Evolutionary conservation across 23 red algal species (phyloP).

Genomic region (Gracilaria vermiculophylla): DNA sequence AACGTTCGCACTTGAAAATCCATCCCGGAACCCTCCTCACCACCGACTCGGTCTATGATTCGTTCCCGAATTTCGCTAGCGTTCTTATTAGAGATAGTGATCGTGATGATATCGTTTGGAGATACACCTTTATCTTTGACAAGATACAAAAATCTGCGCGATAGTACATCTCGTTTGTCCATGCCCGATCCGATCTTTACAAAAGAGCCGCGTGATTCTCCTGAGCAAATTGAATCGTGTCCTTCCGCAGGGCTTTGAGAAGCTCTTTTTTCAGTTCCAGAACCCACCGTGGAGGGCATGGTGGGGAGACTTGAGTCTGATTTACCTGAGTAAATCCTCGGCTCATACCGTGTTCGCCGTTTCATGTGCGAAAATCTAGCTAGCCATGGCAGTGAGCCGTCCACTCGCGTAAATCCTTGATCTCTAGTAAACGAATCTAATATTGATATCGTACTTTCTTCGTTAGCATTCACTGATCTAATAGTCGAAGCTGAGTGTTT

Average conservation of each 20-base stretch:
- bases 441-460: background rate
- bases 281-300: background rate
- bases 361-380: too few species aligned
- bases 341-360: background rate
- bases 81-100: slow-evolving; percentile 31
- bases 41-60: background rate
- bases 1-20: background rate
- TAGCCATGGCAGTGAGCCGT: background rate
- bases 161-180: background rate
- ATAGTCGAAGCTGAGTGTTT: background rate
- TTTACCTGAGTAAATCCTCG: background rate
- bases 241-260: background rate
- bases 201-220: background rate
- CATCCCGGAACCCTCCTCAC: background rate
- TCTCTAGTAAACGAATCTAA: background rate
- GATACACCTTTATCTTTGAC: background rate
- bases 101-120: background rate
- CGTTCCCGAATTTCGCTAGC: background rate
- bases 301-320: background rate
- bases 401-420: background rate
- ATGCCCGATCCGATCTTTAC: background rate
- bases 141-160: background rate
- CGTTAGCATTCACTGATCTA: background rate
- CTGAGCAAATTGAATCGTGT: background rate
- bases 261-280: background rate